These are phyloP conservation scores for Pontederia paniculata DNA, from an alignment of 176 grass and related monocot genomes.

Conservation along the genomic window DNA sequence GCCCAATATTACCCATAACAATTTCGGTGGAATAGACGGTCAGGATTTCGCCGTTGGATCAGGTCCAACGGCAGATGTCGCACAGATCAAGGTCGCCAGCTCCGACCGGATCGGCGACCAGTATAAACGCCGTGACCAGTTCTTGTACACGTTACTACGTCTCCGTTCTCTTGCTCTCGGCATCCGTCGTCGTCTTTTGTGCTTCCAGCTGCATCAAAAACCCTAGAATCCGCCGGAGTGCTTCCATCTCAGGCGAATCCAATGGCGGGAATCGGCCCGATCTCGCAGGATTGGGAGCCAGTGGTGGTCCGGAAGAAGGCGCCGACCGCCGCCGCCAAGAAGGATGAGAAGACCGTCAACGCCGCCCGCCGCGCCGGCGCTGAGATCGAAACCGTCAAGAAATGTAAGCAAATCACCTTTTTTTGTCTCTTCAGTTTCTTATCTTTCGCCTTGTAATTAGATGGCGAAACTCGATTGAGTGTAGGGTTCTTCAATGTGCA, in stretches of 20 bases:
- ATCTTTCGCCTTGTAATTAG: background rate
- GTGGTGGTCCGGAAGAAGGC: constrained; percentile 80
- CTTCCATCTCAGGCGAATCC: background rate
- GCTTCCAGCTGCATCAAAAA: too few species aligned
- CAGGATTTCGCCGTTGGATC: too few species aligned
- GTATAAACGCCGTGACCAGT: too few species aligned
- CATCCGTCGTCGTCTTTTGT: too few species aligned
- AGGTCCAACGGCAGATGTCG: too few species aligned
- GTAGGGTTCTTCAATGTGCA: background rate
- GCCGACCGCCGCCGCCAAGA: constrained; percentile 48
- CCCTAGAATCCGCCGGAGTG: too few species aligned
- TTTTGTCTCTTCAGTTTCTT: background rate
- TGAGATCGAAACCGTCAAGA: constrained; percentile 65
- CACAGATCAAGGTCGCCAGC: too few species aligned
- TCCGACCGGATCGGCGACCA: too few species aligned
- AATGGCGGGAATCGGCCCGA: constrained; percentile 56
- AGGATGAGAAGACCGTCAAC: constrained; percentile 82
- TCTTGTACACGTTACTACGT: too few species aligned
- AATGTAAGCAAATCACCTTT: constrained; percentile 23
- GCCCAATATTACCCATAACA: too few species aligned
- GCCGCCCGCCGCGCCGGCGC: constrained; percentile 65
- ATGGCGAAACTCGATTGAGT: background rate
- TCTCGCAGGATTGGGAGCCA: constrained; percentile 78
- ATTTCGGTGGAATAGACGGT: too few species aligned
- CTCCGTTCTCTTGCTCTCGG: too few species aligned